phyloP scores from a whole-genome alignment of 371 early-diverging fungal species.

The Haplosporangium sp. region DNA sequence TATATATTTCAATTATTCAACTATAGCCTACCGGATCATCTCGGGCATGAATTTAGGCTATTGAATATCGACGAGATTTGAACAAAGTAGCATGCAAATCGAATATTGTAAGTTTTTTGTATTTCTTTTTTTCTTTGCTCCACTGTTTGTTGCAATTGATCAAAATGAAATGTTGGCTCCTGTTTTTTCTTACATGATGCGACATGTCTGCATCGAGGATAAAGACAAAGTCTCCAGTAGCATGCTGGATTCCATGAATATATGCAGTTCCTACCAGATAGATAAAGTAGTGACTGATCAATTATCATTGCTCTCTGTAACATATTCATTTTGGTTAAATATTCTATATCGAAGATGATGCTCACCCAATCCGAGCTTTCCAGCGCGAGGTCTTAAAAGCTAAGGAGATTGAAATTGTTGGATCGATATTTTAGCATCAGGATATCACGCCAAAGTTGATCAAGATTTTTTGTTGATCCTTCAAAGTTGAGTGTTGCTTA shows the following conservation, averaged over 20 bases:
- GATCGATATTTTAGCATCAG: background rate
- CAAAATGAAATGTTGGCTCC: too few relatives aligned
- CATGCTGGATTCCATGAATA: slow-evolving; percentile 94
- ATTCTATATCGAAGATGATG: background rate
- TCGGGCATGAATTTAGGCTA: slow-evolving; percentile 98
- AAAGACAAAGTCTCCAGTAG: slow-evolving; percentile 94
- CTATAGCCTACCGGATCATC: slow-evolving; percentile 76
- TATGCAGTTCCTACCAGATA: slow-evolving; percentile 89
- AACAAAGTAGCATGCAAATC: background rate
- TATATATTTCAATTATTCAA: background rate
- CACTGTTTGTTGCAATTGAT: too few relatives aligned
- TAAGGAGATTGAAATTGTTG: slow-evolving; percentile 31
- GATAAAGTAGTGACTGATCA: background rate
- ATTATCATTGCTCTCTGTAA: background rate
- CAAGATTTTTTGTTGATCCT: background rate
- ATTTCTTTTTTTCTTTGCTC: too few relatives aligned
- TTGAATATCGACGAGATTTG: background rate
- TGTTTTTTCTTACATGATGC: slow-evolving; percentile 79
- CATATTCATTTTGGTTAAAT: background rate
- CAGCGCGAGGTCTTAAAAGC: slow-evolving; percentile 91
- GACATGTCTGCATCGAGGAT: slow-evolving; percentile 99
- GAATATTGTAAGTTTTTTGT: too few relatives aligned
- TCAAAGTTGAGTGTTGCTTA: slow-evolving; percentile 54
- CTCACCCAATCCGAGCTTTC: slow-evolving; percentile 93
- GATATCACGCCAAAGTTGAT: background rate